These are phyloP conservation scores for Protomyces inundatus DNA, from an alignment of 1,139 yeast genomes.

Conservation along the genomic window DNA sequence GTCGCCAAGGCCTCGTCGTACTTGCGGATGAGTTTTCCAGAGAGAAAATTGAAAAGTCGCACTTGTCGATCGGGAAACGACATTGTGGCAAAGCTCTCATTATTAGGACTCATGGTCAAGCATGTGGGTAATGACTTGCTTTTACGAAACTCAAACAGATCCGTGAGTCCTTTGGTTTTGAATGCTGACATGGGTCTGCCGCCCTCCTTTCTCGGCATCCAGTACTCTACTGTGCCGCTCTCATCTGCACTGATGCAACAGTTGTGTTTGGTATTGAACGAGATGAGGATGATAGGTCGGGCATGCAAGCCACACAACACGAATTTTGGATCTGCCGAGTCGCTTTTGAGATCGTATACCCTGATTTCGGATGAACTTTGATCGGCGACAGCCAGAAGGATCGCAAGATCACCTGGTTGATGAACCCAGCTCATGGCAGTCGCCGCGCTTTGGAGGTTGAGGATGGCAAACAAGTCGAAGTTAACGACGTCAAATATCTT, in stretches of 20 bases:
- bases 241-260: conserved; percentile 44
- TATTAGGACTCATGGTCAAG: conserved; percentile 37
- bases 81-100: conserved; percentile 36
- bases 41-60: conserved; percentile 39
- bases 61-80: conserved; percentile 41
- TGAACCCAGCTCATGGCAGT: conserved; percentile 36
- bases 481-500: conserved; percentile 44
- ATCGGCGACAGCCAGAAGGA: conserved; percentile 35
- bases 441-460: conserved; percentile 37
- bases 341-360: conserved; percentile 36
- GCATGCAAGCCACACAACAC: conserved; percentile 38
- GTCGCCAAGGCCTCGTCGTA: conserved; percentile 40
- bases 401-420: conserved; percentile 29
- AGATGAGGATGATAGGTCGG: conserved; percentile 37
- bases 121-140: conserved; percentile 36
- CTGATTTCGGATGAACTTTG: conserved; percentile 33
- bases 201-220: conserved; percentile 39
- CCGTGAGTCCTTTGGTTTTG: conserved; percentile 45
- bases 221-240: conserved; percentile 47
- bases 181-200: conserved; percentile 36
- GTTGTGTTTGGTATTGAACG: conserved; percentile 38
- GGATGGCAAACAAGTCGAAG: conserved; percentile 43
- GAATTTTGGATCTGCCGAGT: conserved; percentile 31
- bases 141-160: conserved; percentile 44
- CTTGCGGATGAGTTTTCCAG: conserved; percentile 42